Evolutionary conservation across 176 grass and related monocot genomes (phyloP).

Genomic region (Poa pratensis): DNA sequence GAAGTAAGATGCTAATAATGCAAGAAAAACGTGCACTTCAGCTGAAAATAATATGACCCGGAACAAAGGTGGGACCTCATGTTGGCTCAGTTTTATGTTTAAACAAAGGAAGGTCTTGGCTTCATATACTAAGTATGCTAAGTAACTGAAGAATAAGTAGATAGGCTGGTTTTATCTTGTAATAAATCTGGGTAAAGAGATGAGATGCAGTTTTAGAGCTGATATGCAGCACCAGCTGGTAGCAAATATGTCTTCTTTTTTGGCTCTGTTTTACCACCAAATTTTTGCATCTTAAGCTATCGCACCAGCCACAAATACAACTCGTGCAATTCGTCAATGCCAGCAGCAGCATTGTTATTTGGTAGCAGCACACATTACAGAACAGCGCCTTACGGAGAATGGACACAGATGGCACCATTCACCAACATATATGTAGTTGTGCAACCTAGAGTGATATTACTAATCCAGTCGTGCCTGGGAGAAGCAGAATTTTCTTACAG

Average conservation of each 20-base stretch:
- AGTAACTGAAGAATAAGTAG: neutral
- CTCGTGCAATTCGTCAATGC: neutral
- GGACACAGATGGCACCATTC: neutral
- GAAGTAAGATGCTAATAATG: neutral
- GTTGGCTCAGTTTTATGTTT: neutral
- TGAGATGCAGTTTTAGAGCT: neutral
- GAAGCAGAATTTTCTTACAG: conserved; percentile 52
- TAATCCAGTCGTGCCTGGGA: neutral
- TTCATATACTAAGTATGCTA: neutral
- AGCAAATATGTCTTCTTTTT: neutral
- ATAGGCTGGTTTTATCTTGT: neutral
- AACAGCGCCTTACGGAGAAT: neutral
- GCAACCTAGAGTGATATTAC: neutral
- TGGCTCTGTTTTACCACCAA: neutral
- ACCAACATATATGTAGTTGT: conserved; percentile 5
- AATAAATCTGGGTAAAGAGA: neutral
- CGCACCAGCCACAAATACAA: neutral
- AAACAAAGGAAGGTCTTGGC: neutral
- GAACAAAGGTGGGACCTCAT: neutral
- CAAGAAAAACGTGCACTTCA: neutral
- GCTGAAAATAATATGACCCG: neutral
- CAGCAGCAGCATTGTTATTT: neutral
- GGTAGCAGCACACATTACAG: neutral
- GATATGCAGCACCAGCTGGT: neutral
- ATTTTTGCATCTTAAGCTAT: neutral